Evolutionary conservation across 495 filamentous ascomycete species (phyloP).

Genomic region (Annulohypoxylon stygium): DNA sequence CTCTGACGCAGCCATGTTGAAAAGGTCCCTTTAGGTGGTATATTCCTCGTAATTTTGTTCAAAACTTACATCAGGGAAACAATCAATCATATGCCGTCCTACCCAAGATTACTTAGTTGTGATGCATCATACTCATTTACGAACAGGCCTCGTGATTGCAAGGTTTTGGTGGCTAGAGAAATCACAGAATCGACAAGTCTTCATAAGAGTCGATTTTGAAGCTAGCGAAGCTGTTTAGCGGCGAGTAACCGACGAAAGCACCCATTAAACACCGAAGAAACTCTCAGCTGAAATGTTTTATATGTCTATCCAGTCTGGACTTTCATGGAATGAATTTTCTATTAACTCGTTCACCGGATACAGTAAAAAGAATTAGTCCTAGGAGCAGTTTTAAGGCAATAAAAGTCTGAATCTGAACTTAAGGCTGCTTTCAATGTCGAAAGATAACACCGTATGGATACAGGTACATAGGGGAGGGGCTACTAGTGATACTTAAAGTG

Average conservation of each 20-base stretch:
- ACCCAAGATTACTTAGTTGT: constrained; percentile 31
- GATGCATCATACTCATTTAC: constrained; percentile 25
- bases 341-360: not conserved
- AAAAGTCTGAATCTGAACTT: not conserved
- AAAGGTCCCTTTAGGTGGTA: constrained; percentile 14
- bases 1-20: constrained; percentile 41
- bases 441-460: not conserved
- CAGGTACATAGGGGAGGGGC: not conserved
- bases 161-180: not conserved
- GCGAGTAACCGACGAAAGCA: not conserved
- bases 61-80: constrained; percentile 14
- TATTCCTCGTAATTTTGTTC: constrained; percentile 24
- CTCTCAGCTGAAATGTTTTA: not conserved
- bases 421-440: too few relatives aligned
- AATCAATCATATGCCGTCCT: constrained; percentile 32
- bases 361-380: too few relatives aligned
- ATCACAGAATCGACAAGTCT: not conserved
- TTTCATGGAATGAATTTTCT: not conserved
- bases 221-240: not conserved
- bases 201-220: not conserved
- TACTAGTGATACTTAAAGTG: not conserved
- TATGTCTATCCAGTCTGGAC: too few relatives aligned
- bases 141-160: not conserved
- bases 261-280: constrained; percentile 18
- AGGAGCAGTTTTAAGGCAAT: not conserved